These are phyloP conservation scores for Aspergillus sparsus DNA, from an alignment of 495 filamentous ascomycete genomes.

Conservation along the genomic window DNA sequence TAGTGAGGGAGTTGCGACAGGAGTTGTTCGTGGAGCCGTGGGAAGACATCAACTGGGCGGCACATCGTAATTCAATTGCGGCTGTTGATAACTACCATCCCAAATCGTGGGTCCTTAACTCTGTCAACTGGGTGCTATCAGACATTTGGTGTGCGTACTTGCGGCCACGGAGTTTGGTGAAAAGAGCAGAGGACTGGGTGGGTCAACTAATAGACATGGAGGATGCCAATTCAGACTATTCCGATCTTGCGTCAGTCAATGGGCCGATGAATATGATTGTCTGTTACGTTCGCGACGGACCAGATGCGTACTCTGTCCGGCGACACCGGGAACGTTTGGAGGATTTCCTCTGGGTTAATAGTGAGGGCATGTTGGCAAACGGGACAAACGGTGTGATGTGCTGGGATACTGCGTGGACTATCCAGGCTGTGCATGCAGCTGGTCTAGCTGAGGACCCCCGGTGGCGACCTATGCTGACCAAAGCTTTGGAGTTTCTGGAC, in stretches of 20 bases:
- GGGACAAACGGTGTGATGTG: slow-evolving; percentile 15
- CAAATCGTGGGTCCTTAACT: slow-evolving; percentile 13
- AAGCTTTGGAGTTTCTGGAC: slow-evolving; percentile 13
- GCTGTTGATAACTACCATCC: slow-evolving; percentile 6
- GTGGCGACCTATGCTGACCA: slow-evolving; percentile 3
- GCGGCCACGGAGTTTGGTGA: not conserved
- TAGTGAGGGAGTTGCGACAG: slow-evolving; percentile 12
- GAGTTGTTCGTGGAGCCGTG: slow-evolving; percentile 15
- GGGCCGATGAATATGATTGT: slow-evolving; percentile 15
- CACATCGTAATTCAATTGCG: slow-evolving; percentile 2
- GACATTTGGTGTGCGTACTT: slow-evolving; percentile 20
- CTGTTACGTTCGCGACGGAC: slow-evolving; percentile 11
- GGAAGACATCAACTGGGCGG: slow-evolving; percentile 6
- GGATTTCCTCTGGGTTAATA: slow-evolving; percentile 16
- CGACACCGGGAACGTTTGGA: slow-evolving; percentile 9
- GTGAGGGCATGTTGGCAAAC: slow-evolving; percentile 11
- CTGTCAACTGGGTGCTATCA: slow-evolving; percentile 61
- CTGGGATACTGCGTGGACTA: slow-evolving; percentile 17
- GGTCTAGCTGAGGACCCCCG: not conserved
- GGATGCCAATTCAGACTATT: slow-evolving; percentile 9
- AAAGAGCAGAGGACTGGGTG: slow-evolving; percentile 2
- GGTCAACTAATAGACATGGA: slow-evolving; percentile 8
- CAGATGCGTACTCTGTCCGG: slow-evolving; percentile 5
- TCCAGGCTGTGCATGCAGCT: slow-evolving; percentile 10
- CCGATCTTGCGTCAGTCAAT: slow-evolving; percentile 9